These are phyloP conservation scores for Corylus heterophylla DNA, from an alignment of 306 rosid genomes.

Conservation along the genomic window DNA sequence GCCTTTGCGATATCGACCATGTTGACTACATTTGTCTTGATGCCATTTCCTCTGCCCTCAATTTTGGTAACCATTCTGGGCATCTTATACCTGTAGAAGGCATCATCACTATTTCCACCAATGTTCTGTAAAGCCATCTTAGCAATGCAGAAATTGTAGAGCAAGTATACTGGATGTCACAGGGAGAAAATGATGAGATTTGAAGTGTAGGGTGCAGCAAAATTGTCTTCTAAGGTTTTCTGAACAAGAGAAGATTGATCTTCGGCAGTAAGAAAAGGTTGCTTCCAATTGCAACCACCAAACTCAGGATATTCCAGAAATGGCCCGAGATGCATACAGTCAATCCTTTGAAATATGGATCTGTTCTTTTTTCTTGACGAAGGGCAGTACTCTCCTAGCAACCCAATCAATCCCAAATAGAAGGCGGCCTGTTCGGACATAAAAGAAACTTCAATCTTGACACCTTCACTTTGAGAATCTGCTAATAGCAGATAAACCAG, in stretches of 20 bases:
- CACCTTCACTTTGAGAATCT: slow-evolving; percentile 51
- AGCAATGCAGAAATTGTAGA: slow-evolving; percentile 18
- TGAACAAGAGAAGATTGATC: slow-evolving; percentile 30
- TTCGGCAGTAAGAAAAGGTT: slow-evolving; percentile 25
- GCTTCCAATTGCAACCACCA: slow-evolving; percentile 39
- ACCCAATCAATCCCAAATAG: slow-evolving; percentile 58
- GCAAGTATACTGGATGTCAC: slow-evolving; percentile 23
- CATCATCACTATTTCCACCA: slow-evolving; percentile 67
- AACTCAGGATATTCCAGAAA: slow-evolving; percentile 41
- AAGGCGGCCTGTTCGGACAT: slow-evolving; percentile 65
- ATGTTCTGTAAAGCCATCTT: slow-evolving; percentile 69
- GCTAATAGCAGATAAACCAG: slow-evolving; percentile 35
- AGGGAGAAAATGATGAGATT: slow-evolving; percentile 15
- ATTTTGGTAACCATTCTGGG: slow-evolving; percentile 70
- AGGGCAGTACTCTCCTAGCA: slow-evolving; percentile 61
- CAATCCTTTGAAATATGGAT: slow-evolving; percentile 24
- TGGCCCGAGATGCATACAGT: slow-evolving; percentile 62
- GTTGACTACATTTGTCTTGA: slow-evolving; percentile 66
- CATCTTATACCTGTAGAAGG: slow-evolving; percentile 77
- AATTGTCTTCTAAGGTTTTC: slow-evolving; percentile 4
- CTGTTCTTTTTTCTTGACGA: slow-evolving; percentile 53
- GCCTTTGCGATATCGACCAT: slow-evolving; percentile 76
- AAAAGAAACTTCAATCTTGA: slow-evolving; percentile 56
- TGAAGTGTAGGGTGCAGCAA: slow-evolving; percentile 9
- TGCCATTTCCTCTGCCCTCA: slow-evolving; percentile 77